phyloP scores from a whole-genome alignment of 495 filamentous ascomycete genomes.

The Penicillium odoratum region DNA sequence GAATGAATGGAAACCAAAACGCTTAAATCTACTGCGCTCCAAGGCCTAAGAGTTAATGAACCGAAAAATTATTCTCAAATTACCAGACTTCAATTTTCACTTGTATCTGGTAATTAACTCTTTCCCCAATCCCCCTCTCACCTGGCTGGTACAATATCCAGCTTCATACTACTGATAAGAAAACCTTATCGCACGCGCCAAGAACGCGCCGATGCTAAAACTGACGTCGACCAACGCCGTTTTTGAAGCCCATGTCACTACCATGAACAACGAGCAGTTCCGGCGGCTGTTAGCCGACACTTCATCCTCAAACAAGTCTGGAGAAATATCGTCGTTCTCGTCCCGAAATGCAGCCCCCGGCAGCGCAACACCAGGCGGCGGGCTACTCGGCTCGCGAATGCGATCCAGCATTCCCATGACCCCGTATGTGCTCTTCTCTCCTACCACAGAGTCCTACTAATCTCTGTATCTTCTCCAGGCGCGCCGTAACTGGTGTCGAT shows the following conservation, averaged over 20 bases:
- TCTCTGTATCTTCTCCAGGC: slow-evolving; percentile 47
- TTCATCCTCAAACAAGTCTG: slow-evolving; percentile 24
- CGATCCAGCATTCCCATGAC: slow-evolving; percentile 84
- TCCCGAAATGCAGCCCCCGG: slow-evolving; percentile 21
- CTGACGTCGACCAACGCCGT: slow-evolving; percentile 14
- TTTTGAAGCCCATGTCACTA: slow-evolving; percentile 4
- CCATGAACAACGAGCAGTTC: slow-evolving; percentile 97
- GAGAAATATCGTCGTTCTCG: slow-evolving; percentile 12
- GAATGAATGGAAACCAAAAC: too few species aligned
- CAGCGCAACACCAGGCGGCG: slow-evolving; percentile 31
- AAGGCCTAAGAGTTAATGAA: too few species aligned
- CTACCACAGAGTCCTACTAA: not conserved
- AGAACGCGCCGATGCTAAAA: slow-evolving; percentile 18
- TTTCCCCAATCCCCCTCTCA: not conserved
- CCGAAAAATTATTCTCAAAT: too few species aligned
- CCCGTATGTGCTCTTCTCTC: slow-evolving; percentile 52
- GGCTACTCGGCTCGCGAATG: slow-evolving; percentile 38
- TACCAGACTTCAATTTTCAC: not conserved
- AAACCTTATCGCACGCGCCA: slow-evolving; percentile 19
- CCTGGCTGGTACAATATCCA: not conserved
- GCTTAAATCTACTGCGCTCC: too few species aligned
- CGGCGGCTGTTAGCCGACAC: slow-evolving; percentile 74
- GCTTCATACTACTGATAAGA: slow-evolving; percentile 1
- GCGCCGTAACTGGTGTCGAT: slow-evolving; percentile 66
- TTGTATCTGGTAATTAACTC: not conserved